Evolutionary conservation across 306 rosid species (phyloP).

Genomic region (Lotus japonicus): DNA sequence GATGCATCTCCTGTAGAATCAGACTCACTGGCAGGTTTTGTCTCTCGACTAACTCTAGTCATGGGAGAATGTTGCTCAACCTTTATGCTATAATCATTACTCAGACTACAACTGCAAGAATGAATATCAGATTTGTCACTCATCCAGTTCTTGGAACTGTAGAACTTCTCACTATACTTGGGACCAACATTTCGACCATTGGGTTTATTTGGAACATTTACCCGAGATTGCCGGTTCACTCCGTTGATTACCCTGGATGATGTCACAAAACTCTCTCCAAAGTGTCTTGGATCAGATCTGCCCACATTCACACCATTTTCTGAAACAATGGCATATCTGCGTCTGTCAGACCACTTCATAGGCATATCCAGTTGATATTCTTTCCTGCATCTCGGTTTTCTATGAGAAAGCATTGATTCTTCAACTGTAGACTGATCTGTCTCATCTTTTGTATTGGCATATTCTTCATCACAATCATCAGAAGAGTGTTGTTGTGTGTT

Average conservation of each 20-base stretch:
- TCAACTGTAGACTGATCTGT: slow-evolving; percentile 47
- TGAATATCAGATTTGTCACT: slow-evolving; percentile 58
- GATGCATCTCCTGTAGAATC: slow-evolving; percentile 56
- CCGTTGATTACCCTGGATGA: slow-evolving; percentile 47
- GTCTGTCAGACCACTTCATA: slow-evolving; percentile 75
- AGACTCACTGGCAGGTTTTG: slow-evolving; percentile 42
- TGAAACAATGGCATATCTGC: slow-evolving; percentile 45
- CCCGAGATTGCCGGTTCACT: slow-evolving; percentile 48
- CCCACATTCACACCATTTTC: slow-evolving; percentile 44
- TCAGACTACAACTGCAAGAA: slow-evolving; percentile 73
- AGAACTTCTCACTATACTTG: slow-evolving; percentile 61
- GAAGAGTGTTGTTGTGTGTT: slow-evolving; percentile 36
- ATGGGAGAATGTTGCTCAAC: slow-evolving; percentile 57
- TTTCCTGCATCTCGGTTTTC: slow-evolving; percentile 52
- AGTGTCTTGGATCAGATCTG: slow-evolving; percentile 54
- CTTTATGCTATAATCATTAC: slow-evolving; percentile 56
- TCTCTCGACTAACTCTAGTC: slow-evolving; percentile 47
- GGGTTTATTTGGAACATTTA: slow-evolving; percentile 49
- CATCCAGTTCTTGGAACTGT: slow-evolving; percentile 48
- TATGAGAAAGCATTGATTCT: slow-evolving; percentile 51
- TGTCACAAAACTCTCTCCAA: slow-evolving; percentile 53
- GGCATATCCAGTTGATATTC: slow-evolving; percentile 61
- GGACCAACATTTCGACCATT: slow-evolving; percentile 59
- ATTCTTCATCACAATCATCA: slow-evolving; percentile 54
- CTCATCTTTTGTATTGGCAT: slow-evolving; percentile 36